A percentile compares a stretch with the other conserved stretches of the same genome.
phyloP scores from a whole-genome alignment of 176 grass and related monocot genomes.

The Secale cereale region DNA sequence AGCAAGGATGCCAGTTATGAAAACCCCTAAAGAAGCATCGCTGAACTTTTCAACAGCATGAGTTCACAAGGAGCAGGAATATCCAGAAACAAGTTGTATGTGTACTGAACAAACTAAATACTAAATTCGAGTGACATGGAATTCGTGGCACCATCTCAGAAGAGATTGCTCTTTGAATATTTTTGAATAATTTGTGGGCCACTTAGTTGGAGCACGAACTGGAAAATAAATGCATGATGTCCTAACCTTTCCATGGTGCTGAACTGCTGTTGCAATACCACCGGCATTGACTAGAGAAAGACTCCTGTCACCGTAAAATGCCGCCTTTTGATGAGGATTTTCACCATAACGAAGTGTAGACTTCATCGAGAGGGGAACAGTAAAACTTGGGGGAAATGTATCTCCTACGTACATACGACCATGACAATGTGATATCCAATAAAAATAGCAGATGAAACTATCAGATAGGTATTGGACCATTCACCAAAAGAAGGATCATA shows the following conservation, averaged over 20 bases:
- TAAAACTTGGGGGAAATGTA: conserved; percentile 68
- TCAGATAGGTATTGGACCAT: background rate
- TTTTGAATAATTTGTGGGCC: background rate
- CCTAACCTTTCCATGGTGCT: conserved; percentile 84
- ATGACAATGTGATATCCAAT: background rate
- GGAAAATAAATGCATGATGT: background rate
- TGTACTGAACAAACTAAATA: background rate
- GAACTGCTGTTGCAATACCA: conserved; percentile 83
- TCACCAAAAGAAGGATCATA: conserved; percentile 1
- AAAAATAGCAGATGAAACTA: background rate
- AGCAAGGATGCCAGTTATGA: background rate
- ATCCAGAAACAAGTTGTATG: conserved; percentile 3
- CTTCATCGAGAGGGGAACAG: conserved; percentile 65
- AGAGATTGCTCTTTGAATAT: background rate
- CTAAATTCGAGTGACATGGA: background rate
- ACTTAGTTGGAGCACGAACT: background rate
- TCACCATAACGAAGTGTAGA: conserved; percentile 82
- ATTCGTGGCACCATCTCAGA: background rate
- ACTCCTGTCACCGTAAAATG: conserved; percentile 82
- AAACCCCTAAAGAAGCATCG: background rate
- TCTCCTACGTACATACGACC: conserved; percentile 37
- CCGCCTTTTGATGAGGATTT: conserved; percentile 97
- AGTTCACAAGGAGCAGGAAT: background rate
- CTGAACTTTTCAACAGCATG: background rate
- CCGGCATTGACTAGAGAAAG: conserved; percentile 72